Base-by-base conservation (phyloP, 176 grass and related monocot genomes). In the Oryza rufipogon region DNA sequence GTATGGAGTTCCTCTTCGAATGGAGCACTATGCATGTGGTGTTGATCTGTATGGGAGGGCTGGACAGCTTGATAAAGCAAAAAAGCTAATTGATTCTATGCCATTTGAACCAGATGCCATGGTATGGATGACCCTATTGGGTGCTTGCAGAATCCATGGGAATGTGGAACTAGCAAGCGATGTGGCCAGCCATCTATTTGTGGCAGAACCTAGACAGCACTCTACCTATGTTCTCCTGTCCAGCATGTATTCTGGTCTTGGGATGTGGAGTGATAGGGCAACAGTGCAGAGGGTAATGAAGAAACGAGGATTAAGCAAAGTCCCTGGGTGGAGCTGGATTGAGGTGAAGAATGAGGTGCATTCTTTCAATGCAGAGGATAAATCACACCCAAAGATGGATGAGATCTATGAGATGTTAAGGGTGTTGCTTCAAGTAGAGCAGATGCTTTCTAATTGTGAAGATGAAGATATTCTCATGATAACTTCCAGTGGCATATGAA, bases 261-360 rank as follows among this genome's bases (percentile, higher is more conserved):
- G 88, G 36, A 90, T 95, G 93, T 95, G 90, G 93, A 76, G 70
- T 65, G 79, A 88, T 10, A 90, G 90, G 61, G 90, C 87, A 71
- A 74, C 32, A 10, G 67, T 95, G n/a, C 93, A 92, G 71, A 95
- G 19, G 68, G 76, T 51, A 42, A 95, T 95, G 93, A 95, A 84
- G 71, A 73, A 74, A 12, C 90, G 79, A 78, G 85, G 90, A 48
- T 83, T 95, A 75, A 92, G 34, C 34, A 95, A 95, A 82, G 82
- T 92, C 22, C 93, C 90, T 51, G 93, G 90, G 72, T 95, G 93
- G 90, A 92, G 93, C 73, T 95, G 93, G 93, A 92, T 95, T 2
- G 88, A 95, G 85, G 71, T 88, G 66, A 88, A 80, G 22, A 88
- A 90, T 26, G 74, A 90, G 67, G 80, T 90, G 66, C 90, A 92